These are phyloP conservation scores for Rosa hybrid DNA, from an alignment of 331 rosid species.

Conservation along the genomic window DNA sequence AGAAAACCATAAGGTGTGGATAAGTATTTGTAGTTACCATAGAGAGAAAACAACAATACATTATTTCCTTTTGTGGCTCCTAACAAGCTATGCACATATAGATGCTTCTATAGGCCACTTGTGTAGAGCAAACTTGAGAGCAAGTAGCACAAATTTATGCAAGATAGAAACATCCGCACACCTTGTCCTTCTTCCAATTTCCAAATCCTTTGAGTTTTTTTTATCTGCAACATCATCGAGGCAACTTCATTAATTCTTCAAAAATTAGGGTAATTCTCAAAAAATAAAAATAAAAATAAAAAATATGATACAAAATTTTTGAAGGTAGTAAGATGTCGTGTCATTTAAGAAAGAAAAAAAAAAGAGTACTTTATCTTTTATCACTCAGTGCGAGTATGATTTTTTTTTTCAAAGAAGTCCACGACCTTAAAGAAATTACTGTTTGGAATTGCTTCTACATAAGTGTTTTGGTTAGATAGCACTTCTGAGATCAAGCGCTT, in stretches of 20 bases:
- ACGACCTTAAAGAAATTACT: too few relatives aligned
- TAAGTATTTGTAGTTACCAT: not conserved
- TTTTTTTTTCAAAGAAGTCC: too few relatives aligned
- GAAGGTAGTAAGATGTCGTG: too few relatives aligned
- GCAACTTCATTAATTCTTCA: not conserved
- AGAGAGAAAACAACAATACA: not conserved
- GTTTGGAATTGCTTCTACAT: too few relatives aligned
- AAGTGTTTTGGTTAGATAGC: too few relatives aligned
- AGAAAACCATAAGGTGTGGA: not conserved
- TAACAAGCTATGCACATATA: slow-evolving; percentile 1
- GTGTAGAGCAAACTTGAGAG: not conserved
- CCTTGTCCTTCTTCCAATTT: slow-evolving; percentile 7
- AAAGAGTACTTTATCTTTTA: too few relatives aligned
- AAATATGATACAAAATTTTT: too few relatives aligned
- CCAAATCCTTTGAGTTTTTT: not conserved
- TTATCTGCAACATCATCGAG: not conserved
- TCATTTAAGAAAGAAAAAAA: too few relatives aligned
- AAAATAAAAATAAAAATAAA: too few relatives aligned
- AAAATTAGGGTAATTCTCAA: not conserved
- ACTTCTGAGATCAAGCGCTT: too few relatives aligned
- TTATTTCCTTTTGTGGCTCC: not conserved
- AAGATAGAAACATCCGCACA: not conserved
- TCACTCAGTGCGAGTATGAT: too few relatives aligned
- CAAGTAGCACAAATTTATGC: not conserved
- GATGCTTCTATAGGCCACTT: not conserved